Evolutionary conservation across 225 moss, liverwort and hornwort genomes (phyloP).

Genomic region (Bryoerythrophyllum caledonicum): DNA sequence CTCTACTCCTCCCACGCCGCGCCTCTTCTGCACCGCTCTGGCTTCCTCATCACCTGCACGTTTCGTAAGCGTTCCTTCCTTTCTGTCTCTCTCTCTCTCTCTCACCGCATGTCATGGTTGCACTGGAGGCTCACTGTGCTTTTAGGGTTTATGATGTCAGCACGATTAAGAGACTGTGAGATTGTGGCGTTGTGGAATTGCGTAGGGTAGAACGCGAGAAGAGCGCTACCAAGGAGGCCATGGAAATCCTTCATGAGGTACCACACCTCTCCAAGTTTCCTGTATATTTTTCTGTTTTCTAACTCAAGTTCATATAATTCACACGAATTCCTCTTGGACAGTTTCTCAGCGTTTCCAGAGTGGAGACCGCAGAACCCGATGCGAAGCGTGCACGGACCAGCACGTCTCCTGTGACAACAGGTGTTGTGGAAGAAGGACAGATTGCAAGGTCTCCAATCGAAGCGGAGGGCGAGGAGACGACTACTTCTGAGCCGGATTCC

Average conservation of each 20-base stretch:
- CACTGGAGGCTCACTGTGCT: not conserved
- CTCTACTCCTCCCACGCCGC: conserved; percentile 63
- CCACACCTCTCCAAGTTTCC: not conserved
- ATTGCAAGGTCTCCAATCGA: not conserved
- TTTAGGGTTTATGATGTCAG: conserved; percentile 9
- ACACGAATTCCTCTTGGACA: conserved; percentile 12
- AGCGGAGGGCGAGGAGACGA: not conserved
- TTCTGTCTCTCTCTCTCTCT: too few relatives aligned
- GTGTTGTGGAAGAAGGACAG: conserved; percentile 8
- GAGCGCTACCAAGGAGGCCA: conserved; percentile 90
- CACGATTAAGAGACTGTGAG: not conserved
- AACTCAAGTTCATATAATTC: too few relatives aligned
- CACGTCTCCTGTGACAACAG: conserved; percentile 8
- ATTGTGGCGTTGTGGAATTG: conserved; percentile 36
- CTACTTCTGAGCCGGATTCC: not conserved
- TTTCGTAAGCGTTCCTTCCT: conserved; percentile 49
- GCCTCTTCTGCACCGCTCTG: conserved; percentile 49
- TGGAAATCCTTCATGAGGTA: conserved; percentile 76
- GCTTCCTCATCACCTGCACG: conserved; percentile 84
- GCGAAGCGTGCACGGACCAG: conserved; percentile 47
- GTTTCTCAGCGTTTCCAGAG: conserved; percentile 25
- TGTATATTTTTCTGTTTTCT: not conserved
- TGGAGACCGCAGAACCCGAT: conserved; percentile 31
- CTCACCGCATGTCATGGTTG: conserved; percentile 2
- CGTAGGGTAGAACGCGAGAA: conserved; percentile 86